Evolutionary conservation across 2,329 filamentous ascomycete species (phyloP), one percentile per base, ranked within the genome.

Genomic region (Neurospora crassa): DNA sequence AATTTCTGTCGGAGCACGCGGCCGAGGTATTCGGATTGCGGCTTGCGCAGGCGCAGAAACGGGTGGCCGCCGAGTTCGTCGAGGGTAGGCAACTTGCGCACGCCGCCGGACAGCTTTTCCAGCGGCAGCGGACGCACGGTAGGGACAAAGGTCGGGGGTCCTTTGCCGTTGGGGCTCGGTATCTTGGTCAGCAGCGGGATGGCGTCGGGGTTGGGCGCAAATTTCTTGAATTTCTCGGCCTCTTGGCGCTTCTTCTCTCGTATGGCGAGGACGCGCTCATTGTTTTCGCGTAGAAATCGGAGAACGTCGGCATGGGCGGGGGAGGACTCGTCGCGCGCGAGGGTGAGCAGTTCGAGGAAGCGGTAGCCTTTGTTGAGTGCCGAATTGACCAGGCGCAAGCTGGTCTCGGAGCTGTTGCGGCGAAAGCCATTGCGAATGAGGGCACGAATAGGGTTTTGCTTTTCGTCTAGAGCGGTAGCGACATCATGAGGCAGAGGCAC

Each of bases 331-430:
- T 74, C 71, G 76, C 82, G 79, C 16, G 83, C 80, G 76, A 80
- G 78, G 72, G 77, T 73, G 68, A 85, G 75, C 72, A 85, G 73
- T 74, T 79, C 76, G 14, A 86, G 80, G 73, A 82, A 84, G 81
- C 84, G 74, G 59, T 94, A 94, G 34, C 92, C 92, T 37, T 87
- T 86, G 42, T 86, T 81, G 75, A 95, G 87, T 8, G 88, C 86
- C 1, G 87, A 82, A 68, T 86, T 85, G 34, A 93, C 82, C 45
- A 92, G 83, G 20, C 88, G 85, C 1, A 84, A 81, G 74, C 89
- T 91, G 14, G 83, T 86, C 71, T 90, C 84, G 67, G 83, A 79
- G 67, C 81, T 82, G 78, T 93, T 90, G 71, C 85, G 84, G 69
- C 81, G 83, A 79, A 94, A 94, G 71, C 86, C 84, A 74, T 86